Evolutionary conservation across 116 monocot genomes (phyloP), one percentile per base, ranked within the genome.

Genomic region (Cymodocea nodosa): DNA sequence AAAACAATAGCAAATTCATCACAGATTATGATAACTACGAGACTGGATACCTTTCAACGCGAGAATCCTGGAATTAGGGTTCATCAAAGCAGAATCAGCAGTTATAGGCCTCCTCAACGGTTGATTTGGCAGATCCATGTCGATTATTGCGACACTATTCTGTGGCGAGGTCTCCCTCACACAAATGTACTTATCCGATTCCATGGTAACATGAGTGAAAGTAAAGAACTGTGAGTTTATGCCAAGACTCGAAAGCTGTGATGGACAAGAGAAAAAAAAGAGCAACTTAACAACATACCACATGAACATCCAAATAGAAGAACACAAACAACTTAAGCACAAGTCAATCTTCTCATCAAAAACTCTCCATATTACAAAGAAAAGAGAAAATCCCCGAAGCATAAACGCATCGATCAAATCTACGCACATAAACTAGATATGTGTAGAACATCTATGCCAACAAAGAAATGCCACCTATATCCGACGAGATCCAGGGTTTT

Each of bases 151-250:
- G 12, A 89, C 83, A 34, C 89, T 89, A 53, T 89, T 89, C 74
- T 82, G 85, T 6, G 89, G 89, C 3, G 89, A 85, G 0, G 85
- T 89, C 80, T 89, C 89, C 75, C 89, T 78, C 23, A 89, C 85
- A 52, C 89, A 89, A 34, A 89, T 89, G 52, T 80, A 83, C 66
- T 80, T 89, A 6, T 89, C 89, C 23, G 85, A 89, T 39, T 89
- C 89, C 89, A 89, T 89, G 4, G 89, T 89, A 2, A 89, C 89
- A 53, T 89, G 84, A 24, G 88, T 84, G 64, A 88, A 88, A 2
- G 89, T 89, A 52, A 84, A 73, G 62, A 89, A 89, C 64, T 89
- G 89, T 12, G 68, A 82, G 63, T 79, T 88, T 50, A 88, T 82
- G 50, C 89, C 84, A 64, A 84, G 54, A 69, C 82, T 82, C 34